Evolutionary conservation across 2,329 filamentous ascomycete species (phyloP).

Genomic region (Pseudogymnoascus sp.): DNA sequence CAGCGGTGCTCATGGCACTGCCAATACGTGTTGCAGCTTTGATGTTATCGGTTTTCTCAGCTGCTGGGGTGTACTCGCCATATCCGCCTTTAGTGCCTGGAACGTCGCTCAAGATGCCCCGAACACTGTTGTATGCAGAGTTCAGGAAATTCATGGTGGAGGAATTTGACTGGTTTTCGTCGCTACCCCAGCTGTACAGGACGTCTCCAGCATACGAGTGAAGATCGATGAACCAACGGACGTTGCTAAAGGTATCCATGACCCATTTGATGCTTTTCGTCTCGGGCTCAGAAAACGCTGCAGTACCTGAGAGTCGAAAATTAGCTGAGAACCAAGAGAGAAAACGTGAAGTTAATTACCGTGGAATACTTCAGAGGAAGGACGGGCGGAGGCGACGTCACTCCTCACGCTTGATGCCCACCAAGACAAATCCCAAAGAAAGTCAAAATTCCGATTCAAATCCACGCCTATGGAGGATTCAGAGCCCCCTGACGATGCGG

Average conservation of each 20-base stretch:
- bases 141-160: slow-evolving; percentile 45
- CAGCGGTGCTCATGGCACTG: slow-evolving; percentile 33
- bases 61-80: slow-evolving; percentile 37
- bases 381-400: slow-evolving; percentile 34
- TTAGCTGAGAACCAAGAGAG: slow-evolving; percentile 6
- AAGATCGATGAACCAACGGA: slow-evolving; percentile 51
- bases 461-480: slow-evolving; percentile 38
- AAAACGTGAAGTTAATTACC: slow-evolving; percentile 12
- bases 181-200: slow-evolving; percentile 50
- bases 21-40: slow-evolving; percentile 30
- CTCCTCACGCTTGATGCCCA: slow-evolving; percentile 35
- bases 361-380: slow-evolving; percentile 40
- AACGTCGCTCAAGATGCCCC: slow-evolving; percentile 37
- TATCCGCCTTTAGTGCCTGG: slow-evolving; percentile 30
- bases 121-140: slow-evolving; percentile 41
- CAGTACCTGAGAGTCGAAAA: slow-evolving; percentile 30
- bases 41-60: slow-evolving; percentile 30
- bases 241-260: slow-evolving; percentile 39
- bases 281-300: slow-evolving; percentile 48
- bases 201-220: slow-evolving; percentile 47
- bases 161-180: slow-evolving; percentile 40
- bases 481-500: slow-evolving; percentile 28
- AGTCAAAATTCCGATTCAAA: slow-evolving; percentile 50
- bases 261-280: slow-evolving; percentile 46
- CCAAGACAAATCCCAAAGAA: slow-evolving; percentile 45